Conservation (phyloP, 2,329 filamentous ascomycete species). For the Bipolaris oryzae region DNA sequence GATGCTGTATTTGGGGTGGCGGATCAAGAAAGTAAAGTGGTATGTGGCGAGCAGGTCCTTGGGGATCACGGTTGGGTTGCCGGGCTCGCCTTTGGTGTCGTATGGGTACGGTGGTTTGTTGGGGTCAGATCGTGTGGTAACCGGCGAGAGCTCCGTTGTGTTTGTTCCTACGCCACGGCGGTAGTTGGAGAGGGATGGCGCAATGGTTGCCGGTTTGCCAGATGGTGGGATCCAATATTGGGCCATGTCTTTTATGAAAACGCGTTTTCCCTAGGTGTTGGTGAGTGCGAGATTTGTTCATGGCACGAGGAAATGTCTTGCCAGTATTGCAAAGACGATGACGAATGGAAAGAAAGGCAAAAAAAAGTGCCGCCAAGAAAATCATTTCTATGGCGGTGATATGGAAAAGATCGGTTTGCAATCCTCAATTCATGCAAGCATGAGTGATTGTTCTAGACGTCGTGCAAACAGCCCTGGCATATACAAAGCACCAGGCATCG, state of each 20-base stretch:
- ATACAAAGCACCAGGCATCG: background rate
- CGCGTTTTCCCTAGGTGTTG: constrained; percentile 73
- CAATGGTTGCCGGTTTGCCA: constrained; percentile 69
- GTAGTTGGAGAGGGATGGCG: constrained; percentile 71
- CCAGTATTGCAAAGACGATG: background rate
- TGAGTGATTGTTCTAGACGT: background rate
- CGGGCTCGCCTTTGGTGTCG: constrained; percentile 63
- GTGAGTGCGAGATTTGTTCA: constrained; percentile 27
- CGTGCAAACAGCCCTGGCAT: background rate
- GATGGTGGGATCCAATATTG: constrained; percentile 86
- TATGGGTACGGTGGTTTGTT: constrained; percentile 62
- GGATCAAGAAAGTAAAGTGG: constrained; percentile 96
- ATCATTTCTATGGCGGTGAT: too few species aligned
- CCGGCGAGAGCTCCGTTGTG: constrained; percentile 41
- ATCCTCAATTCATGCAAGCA: background rate
- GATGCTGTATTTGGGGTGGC: constrained; percentile 88
- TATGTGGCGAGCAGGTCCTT: constrained; percentile 74
- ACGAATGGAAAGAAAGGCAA: background rate
- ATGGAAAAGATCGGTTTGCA: background rate
- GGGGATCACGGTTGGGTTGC: constrained; percentile 87
- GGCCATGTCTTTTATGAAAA: constrained; percentile 98
- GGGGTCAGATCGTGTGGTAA: constrained; percentile 35
- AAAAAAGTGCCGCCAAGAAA: background rate
- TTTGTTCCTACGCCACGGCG: constrained; percentile 66
- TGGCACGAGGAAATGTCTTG: background rate